A percentile compares a stretch with the other conserved stretches of the same genome.
Evolutionary conservation across 257 asterid genomes (phyloP).

Genomic region (Solanum dulcamara): DNA sequence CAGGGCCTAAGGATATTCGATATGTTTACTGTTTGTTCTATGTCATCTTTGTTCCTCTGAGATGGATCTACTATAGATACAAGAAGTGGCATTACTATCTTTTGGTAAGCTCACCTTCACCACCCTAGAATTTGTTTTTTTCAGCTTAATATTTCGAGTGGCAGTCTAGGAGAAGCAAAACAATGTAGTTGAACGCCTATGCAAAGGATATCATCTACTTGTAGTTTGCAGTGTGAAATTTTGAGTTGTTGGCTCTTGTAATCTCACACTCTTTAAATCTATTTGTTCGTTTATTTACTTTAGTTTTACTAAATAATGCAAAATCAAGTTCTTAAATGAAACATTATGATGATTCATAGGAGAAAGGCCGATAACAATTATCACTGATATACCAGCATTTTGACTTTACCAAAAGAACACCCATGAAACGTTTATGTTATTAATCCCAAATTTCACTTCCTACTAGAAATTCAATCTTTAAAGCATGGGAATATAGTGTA

Average conservation of each 20-base stretch:
- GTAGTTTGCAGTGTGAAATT: not conserved
- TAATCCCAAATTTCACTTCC: not conserved
- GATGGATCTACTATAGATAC: conserved; percentile 96
- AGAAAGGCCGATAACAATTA: not conserved
- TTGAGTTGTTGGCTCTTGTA: not conserved
- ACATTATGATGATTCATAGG: not conserved
- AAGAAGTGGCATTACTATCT: conserved; percentile 99
- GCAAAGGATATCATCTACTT: not conserved
- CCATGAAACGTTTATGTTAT: not conserved
- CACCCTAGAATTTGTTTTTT: not conserved
- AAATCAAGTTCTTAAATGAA: not conserved
- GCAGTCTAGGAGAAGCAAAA: not conserved
- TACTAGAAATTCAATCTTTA: not conserved
- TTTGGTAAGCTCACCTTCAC: conserved; percentile 41
- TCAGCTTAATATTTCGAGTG: not conserved
- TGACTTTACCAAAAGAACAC: not conserved
- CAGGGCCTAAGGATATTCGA: conserved; percentile 96
- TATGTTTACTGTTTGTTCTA: conserved; percentile 77
- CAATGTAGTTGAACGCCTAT: not conserved
- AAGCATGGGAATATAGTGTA: not conserved
- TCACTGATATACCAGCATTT: not conserved
- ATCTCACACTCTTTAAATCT: not conserved
- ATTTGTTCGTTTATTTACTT: not conserved
- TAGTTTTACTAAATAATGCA: not conserved
- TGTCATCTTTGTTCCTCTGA: conserved; percentile 83